phyloP scores from a whole-genome alignment of 768 basidiomycete species.

The Amanita thiersii region DNA sequence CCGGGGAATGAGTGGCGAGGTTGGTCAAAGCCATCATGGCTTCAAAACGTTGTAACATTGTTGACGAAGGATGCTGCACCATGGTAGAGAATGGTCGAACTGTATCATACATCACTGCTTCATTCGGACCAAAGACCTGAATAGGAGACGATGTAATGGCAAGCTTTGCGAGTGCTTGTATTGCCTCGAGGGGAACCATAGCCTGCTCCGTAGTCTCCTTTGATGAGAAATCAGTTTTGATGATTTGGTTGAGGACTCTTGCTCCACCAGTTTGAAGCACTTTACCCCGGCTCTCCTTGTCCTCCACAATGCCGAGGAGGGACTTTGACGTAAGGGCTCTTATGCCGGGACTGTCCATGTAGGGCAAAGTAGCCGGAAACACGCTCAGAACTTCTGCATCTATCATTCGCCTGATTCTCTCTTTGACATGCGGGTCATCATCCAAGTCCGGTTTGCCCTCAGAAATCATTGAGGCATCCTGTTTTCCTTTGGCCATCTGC shows the following conservation, averaged over 20 bases:
- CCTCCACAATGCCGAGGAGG: constrained; percentile 66
- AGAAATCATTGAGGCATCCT: constrained; percentile 18
- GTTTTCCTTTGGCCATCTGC: constrained; percentile 53
- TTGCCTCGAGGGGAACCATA: constrained; percentile 44
- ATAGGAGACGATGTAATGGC: constrained; percentile 87
- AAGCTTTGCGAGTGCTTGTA: constrained; percentile 90
- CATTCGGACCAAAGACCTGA: constrained; percentile 84
- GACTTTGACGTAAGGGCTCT: constrained; percentile 51
- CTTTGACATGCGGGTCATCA: constrained; percentile 56
- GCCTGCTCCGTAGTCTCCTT: constrained; percentile 25
- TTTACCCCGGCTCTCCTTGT: constrained; percentile 67
- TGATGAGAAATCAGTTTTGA: constrained; percentile 36
- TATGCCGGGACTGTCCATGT: constrained; percentile 57
- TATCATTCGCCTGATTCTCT: constrained; percentile 49
- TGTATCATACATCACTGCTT: constrained; percentile 70
- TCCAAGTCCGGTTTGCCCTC: constrained; percentile 39
- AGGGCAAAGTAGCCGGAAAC: constrained; percentile 46
- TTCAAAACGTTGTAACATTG: constrained; percentile 82
- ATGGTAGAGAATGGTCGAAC: constrained; percentile 74
- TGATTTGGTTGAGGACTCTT: constrained; percentile 52
- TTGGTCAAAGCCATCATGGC: constrained; percentile 96
- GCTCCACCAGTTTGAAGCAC: constrained; percentile 75
- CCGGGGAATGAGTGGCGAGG: constrained; percentile 68
- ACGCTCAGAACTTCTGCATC: constrained; percentile 57
- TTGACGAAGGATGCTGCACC: constrained; percentile 60